Percentiles rank a stretch among this genome's conserved stretches.
Conservation (phyloP, 2,329 filamentous ascomycete genomes). For the Triangularia verruculosa region DNA sequence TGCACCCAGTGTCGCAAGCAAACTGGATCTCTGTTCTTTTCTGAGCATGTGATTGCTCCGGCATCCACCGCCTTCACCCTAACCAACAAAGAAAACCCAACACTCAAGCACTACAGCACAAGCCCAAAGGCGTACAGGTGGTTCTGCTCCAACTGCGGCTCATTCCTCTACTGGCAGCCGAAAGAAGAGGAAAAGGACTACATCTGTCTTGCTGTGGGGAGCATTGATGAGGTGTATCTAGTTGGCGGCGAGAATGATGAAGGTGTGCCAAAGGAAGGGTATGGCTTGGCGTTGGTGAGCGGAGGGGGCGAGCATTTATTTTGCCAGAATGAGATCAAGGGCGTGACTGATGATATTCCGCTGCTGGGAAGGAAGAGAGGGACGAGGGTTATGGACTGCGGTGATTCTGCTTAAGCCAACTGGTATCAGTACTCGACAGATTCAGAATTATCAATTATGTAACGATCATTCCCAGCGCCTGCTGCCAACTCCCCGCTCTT, state of each 20-base stretch:
- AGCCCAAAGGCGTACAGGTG: conserved; percentile 40
- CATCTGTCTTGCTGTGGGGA: conserved; percentile 41
- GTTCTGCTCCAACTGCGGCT: conserved; percentile 50
- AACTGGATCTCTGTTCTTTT: conserved; percentile 46
- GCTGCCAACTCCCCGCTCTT: too few relatives aligned
- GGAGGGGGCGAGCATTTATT: conserved; percentile 40
- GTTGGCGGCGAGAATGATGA: conserved; percentile 29
- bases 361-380: conserved; percentile 22
- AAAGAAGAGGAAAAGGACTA: conserved; percentile 27
- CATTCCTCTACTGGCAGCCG: conserved; percentile 46
- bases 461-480: too few relatives aligned
- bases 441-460: too few relatives aligned
- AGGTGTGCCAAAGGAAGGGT: conserved; percentile 29
- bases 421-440: too few relatives aligned
- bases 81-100: conserved; percentile 28
- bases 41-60: conserved; percentile 38
- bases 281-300: conserved; percentile 40
- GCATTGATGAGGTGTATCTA: conserved; percentile 45
- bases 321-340: conserved; percentile 45
- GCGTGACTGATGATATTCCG: conserved; percentile 43
- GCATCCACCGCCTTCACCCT: conserved; percentile 35
- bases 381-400: conserved; percentile 11
- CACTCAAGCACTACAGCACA: conserved; percentile 41
- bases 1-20: conserved; percentile 55
- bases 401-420: not conserved